These are phyloP conservation scores for Coemansia sp. DNA, from an alignment of 192 early-diverging fungal species.

Conservation along the genomic window DNA sequence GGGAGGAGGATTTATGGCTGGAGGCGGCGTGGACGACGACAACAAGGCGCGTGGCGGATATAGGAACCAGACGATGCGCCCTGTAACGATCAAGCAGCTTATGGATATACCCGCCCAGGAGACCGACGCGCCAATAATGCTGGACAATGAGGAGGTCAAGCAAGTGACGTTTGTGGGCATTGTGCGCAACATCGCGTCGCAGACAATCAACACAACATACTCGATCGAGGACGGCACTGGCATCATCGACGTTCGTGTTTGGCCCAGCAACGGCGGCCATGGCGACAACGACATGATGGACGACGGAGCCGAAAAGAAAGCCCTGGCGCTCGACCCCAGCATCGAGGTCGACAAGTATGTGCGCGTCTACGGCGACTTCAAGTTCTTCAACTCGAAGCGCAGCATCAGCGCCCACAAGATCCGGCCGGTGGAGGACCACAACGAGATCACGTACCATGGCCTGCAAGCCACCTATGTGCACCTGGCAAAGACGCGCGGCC, in stretches of 20 bases:
- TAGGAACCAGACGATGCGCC: slow-evolving; percentile 69
- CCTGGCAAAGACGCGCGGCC: slow-evolving; percentile 56
- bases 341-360: slow-evolving; percentile 63
- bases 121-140: slow-evolving; percentile 62
- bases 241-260: slow-evolving; percentile 71
- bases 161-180: slow-evolving; percentile 77
- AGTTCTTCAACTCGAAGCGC: slow-evolving; percentile 62
- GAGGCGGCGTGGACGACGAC: slow-evolving; percentile 33
- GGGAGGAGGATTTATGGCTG: slow-evolving; percentile 41
- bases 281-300: slow-evolving; percentile 15
- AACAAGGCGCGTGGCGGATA: slow-evolving; percentile 51
- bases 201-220: slow-evolving; percentile 68
- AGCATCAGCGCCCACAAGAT: slow-evolving; percentile 61
- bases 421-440: slow-evolving; percentile 65
- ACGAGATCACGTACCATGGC: slow-evolving; percentile 80
- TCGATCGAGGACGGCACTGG: slow-evolving; percentile 82
- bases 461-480: slow-evolving; percentile 71
- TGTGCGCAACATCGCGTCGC: slow-evolving; percentile 60
- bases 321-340: slow-evolving; percentile 19
- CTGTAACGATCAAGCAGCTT: slow-evolving; percentile 84
- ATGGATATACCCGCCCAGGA: slow-evolving; percentile 47
- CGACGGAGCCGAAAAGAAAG: slow-evolving; percentile 10
- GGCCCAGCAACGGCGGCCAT: slow-evolving; percentile 40
- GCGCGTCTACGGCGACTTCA: slow-evolving; percentile 71
- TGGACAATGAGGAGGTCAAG: slow-evolving; percentile 72